Evolutionary conservation across 129 eudicot genomes (phyloP).

Genomic region (Chrysanthemum makinoi): DNA sequence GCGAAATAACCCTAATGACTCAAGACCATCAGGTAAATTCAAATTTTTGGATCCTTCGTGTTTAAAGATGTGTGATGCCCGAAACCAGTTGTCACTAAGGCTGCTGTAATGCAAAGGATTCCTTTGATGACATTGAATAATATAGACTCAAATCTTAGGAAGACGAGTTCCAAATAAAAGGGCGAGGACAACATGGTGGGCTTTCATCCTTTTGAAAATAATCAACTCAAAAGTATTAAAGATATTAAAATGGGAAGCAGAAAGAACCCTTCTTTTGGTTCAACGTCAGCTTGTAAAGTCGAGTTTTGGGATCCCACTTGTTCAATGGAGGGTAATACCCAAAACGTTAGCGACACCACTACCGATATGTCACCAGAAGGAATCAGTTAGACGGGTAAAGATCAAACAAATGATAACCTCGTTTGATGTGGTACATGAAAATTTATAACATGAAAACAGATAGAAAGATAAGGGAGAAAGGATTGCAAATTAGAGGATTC

Average conservation of each 20-base stretch:
- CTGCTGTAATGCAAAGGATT: too few relatives aligned
- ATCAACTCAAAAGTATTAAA: not conserved
- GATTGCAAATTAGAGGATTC: not conserved
- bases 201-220: not conserved
- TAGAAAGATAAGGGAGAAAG: constrained; percentile 9
- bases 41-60: too few relatives aligned
- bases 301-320: not conserved
- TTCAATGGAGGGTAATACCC: constrained; percentile 1
- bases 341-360: constrained; percentile 14
- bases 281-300: constrained; percentile 23
- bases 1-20: too few relatives aligned
- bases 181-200: too few relatives aligned
- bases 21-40: too few relatives aligned
- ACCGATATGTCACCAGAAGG: not conserved
- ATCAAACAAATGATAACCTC: constrained; percentile 37
- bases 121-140: too few relatives aligned
- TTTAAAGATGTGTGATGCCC: too few relatives aligned
- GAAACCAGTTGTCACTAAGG: too few relatives aligned
- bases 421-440: constrained; percentile 22
- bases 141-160: too few relatives aligned
- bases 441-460: not conserved
- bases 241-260: not conserved
- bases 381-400: constrained; percentile 19
- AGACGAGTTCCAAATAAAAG: too few relatives aligned
- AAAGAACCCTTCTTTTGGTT: not conserved